Percentiles rank a stretch among this genome's conserved stretches.
These are phyloP conservation scores for Clathrus columnatus DNA, from an alignment of 768 basidiomycete species.

Conservation along the genomic window DNA sequence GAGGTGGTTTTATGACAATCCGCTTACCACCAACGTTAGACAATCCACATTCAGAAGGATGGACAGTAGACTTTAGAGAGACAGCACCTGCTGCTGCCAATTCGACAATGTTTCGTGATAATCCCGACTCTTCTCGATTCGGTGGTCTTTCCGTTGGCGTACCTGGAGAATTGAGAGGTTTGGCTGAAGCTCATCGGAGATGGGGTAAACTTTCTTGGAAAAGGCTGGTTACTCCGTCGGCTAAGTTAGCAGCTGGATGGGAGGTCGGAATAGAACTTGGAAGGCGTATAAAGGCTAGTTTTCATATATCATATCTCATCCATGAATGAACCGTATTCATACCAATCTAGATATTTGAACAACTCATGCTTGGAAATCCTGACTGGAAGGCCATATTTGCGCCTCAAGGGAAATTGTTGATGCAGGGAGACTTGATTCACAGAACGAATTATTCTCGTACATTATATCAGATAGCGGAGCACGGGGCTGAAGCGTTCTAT, in stretches of 20 bases:
- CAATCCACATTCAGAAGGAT: conserved; percentile 46
- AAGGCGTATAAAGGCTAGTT: conserved; percentile 55
- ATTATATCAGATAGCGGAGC: conserved; percentile 58
- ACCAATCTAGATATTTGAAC: not conserved
- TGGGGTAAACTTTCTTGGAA: conserved; percentile 83
- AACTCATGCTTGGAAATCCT: conserved; percentile 52
- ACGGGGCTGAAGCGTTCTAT: conserved; percentile 81
- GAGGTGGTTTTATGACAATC: conserved; percentile 80
- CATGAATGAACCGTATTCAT: conserved; percentile 14
- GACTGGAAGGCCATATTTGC: conserved; percentile 85
- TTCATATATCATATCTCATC: not conserved
- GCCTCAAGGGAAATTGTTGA: conserved; percentile 58
- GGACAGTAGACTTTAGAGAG: conserved; percentile 82
- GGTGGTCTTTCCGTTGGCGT: conserved; percentile 88
- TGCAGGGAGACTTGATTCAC: conserved; percentile 65
- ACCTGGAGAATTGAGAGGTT: conserved; percentile 84
- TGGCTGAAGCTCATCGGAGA: conserved; percentile 71
- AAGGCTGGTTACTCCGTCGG: conserved; percentile 64
- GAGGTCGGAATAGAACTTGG: conserved; percentile 69
- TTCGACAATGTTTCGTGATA: conserved; percentile 62
- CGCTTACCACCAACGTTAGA: conserved; percentile 51
- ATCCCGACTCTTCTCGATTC: conserved; percentile 43
- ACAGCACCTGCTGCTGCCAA: conserved; percentile 68
- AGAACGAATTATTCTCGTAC: conserved; percentile 73
- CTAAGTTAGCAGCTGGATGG: conserved; percentile 72